These are phyloP conservation scores for Talaromyces marneffei DNA, from an alignment of 2,329 filamentous ascomycete genomes.

Conservation along the genomic window DNA sequence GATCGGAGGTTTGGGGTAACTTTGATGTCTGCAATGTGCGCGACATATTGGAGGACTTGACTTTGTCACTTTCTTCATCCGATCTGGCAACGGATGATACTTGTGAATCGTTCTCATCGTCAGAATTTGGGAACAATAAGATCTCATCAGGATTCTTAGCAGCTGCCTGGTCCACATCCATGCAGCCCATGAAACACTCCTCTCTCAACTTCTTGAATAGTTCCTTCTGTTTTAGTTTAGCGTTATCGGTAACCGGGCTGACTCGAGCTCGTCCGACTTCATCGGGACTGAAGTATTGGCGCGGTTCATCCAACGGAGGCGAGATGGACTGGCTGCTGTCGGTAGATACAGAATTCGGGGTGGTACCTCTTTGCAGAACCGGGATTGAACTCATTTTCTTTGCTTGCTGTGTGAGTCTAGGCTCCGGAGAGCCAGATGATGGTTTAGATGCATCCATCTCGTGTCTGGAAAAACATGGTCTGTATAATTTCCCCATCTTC, in stretches of 20 bases:
- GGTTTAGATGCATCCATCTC: constrained; percentile 14
- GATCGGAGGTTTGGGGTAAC: background rate
- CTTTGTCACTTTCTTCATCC: constrained; percentile 20
- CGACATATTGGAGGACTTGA: background rate
- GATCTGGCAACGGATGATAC: constrained; percentile 18
- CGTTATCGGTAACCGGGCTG: constrained; percentile 33
- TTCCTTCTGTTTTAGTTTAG: constrained; percentile 22
- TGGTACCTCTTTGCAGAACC: background rate
- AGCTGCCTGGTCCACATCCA: constrained; percentile 30
- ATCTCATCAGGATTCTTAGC: constrained; percentile 36
- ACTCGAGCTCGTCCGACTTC: constrained; percentile 34
- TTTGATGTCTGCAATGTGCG: background rate
- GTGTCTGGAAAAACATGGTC: constrained; percentile 21
- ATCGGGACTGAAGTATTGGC: constrained; percentile 33
- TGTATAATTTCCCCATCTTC: constrained; percentile 23
- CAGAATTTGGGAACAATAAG: constrained; percentile 27
- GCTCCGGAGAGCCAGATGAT: constrained; percentile 22
- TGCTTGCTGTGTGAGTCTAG: background rate
- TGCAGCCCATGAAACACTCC: constrained; percentile 39
- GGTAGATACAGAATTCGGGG: constrained; percentile 1
- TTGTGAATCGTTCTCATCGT: constrained; percentile 21
- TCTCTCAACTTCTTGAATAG: constrained; percentile 21
- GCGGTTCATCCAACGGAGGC: constrained; percentile 13
- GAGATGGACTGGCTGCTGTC: constrained; percentile 7
- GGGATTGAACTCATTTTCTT: constrained; percentile 5